A percentile compares a stretch with the other conserved stretches of the same genome.
These are phyloP conservation scores for Neopestalotiopsis sp. DNA, from an alignment of 2,329 filamentous ascomycete species.

Conservation along the genomic window DNA sequence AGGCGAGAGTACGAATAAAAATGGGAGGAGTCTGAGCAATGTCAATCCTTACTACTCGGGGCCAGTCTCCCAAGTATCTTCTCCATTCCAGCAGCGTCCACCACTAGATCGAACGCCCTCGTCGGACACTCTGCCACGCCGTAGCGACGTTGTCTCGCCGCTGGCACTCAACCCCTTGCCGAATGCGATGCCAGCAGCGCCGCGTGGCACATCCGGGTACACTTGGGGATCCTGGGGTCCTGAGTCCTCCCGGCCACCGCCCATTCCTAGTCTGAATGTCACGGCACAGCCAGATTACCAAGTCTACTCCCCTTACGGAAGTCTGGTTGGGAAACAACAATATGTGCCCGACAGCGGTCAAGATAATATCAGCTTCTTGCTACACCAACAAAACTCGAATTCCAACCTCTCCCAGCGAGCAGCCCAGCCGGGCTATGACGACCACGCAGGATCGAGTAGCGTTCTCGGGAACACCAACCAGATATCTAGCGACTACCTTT, in stretches of 20 bases:
- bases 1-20: background rate
- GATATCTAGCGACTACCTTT: background rate
- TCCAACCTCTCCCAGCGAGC: background rate
- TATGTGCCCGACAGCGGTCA: background rate
- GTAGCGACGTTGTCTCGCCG: background rate
- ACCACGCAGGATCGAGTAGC: background rate
- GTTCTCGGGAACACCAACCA: background rate
- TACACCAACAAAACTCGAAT: background rate
- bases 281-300: background rate
- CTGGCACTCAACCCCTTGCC: slow-evolving; percentile 17
- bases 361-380: slow-evolving; percentile 4
- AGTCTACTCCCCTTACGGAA: background rate
- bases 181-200: background rate
- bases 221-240: slow-evolving; percentile 17
- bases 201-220: background rate
- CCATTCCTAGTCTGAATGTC: background rate
- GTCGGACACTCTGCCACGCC: slow-evolving; percentile 2
- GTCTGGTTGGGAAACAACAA: background rate
- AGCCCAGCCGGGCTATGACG: background rate
- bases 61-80: background rate
- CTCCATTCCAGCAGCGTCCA: background rate
- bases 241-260: background rate
- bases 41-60: background rate
- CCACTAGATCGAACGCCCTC: slow-evolving; percentile 5
- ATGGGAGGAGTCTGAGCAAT: too few species aligned